These are phyloP conservation scores for Penicillium parvum DNA, from an alignment of 495 filamentous ascomycete species.

Conservation along the genomic window DNA sequence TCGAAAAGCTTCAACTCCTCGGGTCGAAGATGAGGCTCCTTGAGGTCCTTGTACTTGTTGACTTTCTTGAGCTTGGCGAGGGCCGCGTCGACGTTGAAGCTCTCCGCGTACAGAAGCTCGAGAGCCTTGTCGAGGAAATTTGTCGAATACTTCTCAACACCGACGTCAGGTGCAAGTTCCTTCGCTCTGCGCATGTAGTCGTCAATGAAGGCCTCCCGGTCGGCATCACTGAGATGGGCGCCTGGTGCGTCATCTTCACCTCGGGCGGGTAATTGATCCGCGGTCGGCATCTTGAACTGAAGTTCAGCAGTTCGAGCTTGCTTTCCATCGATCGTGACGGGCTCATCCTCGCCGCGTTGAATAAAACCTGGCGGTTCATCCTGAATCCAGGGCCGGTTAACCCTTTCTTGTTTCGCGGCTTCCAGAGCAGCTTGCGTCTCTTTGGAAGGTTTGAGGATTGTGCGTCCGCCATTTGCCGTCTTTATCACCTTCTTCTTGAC, in stretches of 20 bases:
- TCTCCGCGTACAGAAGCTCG: constrained; percentile 63
- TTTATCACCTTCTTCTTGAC: constrained; percentile 73
- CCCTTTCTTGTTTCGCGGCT: constrained; percentile 69
- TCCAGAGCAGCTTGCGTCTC: constrained; percentile 75
- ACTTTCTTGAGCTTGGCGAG: constrained; percentile 63
- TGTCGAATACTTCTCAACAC: constrained; percentile 64
- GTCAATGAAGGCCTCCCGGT: constrained; percentile 56
- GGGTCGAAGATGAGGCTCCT: constrained; percentile 75
- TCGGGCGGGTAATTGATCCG: constrained; percentile 38
- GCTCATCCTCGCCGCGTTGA: constrained; percentile 72
- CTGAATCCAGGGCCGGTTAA: constrained; percentile 85
- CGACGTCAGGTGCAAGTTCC: constrained; percentile 54
- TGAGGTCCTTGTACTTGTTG: constrained; percentile 69
- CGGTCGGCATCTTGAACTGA: constrained; percentile 49
- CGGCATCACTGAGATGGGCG: constrained; percentile 33
- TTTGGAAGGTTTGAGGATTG: constrained; percentile 68
- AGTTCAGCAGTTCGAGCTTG: constrained; percentile 51
- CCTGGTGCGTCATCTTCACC: constrained; percentile 46
- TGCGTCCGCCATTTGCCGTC: constrained; percentile 56
- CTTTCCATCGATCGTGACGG: constrained; percentile 45
- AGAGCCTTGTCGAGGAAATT: constrained; percentile 88
- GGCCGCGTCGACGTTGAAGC: constrained; percentile 68
- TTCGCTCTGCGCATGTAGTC: constrained; percentile 71
- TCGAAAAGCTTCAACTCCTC: constrained; percentile 86
- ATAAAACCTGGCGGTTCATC: constrained; percentile 88